These are phyloP conservation scores for Adiantum capillusveneris DNA, from an alignment of 75 land plant species.

Conservation along the genomic window DNA sequence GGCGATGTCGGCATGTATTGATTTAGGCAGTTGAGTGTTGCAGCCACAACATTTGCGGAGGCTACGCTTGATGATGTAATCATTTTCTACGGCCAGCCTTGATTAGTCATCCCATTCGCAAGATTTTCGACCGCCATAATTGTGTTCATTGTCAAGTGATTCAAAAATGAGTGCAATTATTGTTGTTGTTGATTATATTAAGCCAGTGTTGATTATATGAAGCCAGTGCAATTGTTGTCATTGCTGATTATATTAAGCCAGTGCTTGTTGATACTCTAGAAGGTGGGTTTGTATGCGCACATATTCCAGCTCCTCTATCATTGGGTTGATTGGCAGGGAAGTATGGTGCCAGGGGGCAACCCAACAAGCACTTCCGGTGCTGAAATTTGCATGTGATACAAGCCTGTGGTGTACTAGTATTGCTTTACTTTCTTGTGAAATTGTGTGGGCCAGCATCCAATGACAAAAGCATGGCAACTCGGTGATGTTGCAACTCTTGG, in stretches of 20 bases:
- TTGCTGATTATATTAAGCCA: constrained; percentile 2
- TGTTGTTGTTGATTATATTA: constrained; percentile 4
- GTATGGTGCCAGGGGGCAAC: constrained; percentile 53
- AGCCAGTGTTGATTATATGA: too few relatives aligned
- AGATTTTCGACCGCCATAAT: background rate
- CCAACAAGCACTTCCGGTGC: constrained; percentile 40
- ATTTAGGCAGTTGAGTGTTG: background rate
- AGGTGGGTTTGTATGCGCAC: constrained; percentile 12
- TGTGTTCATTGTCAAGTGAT: background rate
- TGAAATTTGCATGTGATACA: constrained; percentile 62
- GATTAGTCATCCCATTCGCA: background rate
- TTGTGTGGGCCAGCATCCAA: too few relatives aligned
- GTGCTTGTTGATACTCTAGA: constrained; percentile 7
- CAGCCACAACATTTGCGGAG: background rate
- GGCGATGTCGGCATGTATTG: background rate
- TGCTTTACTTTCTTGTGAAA: constrained; percentile 12
- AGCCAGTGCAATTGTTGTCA: too few relatives aligned
- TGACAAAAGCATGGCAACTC: too few relatives aligned
- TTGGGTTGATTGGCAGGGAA: constrained; percentile 44
- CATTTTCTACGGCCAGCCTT: background rate
- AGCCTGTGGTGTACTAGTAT: constrained; percentile 36
- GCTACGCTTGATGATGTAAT: background rate
- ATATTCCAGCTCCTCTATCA: constrained; percentile 25
- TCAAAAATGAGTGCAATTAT: background rate
- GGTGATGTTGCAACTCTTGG: too few relatives aligned